These are phyloP conservation scores for Kuraishia capsulata DNA, from an alignment of 805 yeast species.

Conservation along the genomic window DNA sequence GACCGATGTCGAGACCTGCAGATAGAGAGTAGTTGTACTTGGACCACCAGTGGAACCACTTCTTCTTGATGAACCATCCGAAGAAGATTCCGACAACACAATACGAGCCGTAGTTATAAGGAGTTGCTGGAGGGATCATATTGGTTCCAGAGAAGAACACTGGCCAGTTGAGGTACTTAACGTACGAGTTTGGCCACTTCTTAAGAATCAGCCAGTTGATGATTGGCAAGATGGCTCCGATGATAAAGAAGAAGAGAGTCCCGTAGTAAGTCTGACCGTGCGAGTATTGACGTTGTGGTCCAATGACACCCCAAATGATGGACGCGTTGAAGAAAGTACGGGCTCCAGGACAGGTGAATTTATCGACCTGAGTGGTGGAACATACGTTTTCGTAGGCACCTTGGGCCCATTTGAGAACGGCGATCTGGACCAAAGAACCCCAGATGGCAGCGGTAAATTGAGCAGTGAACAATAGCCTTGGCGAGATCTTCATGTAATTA, in stretches of 20 bases:
- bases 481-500: constrained; percentile 57
- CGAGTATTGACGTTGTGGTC: constrained; percentile 49
- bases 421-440: constrained; percentile 32
- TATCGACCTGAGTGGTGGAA: constrained; percentile 26
- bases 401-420: constrained; percentile 31
- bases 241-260: constrained; percentile 47
- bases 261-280: constrained; percentile 39
- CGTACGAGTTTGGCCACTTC: constrained; percentile 26
- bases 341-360: constrained; percentile 38
- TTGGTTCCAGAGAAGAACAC: constrained; percentile 53
- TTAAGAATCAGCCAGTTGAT: constrained; percentile 19
- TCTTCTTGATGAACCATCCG: constrained; percentile 39
- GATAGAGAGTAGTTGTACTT: constrained; percentile 43
- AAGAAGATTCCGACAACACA: constrained; percentile 15
- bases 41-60: constrained; percentile 49
- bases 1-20: constrained; percentile 53
- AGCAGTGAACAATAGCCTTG: constrained; percentile 46
- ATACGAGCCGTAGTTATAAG: constrained; percentile 54
- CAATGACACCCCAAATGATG: constrained; percentile 58
- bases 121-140: constrained; percentile 66
- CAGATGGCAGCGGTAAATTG: constrained; percentile 32
- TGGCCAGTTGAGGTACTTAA: constrained; percentile 50
- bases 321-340: constrained; percentile 45
- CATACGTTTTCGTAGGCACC: constrained; percentile 31
- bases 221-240: constrained; percentile 42